These are phyloP conservation scores for Hyaloscypha bicolor DNA, from an alignment of 495 filamentous ascomycete species.

Conservation along the genomic window DNA sequence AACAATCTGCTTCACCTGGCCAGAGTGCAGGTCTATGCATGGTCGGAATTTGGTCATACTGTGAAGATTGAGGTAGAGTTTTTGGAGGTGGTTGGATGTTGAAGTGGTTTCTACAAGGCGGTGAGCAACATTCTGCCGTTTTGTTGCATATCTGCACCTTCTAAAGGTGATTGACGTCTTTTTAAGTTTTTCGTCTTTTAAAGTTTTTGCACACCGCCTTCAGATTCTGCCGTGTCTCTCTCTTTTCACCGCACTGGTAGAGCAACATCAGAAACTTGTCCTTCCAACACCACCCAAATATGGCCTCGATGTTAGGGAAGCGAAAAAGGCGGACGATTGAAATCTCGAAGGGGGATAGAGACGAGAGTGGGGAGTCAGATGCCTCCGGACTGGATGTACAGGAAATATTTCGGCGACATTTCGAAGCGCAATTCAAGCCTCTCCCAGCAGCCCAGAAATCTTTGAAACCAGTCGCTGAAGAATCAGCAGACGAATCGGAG, in stretches of 20 bases:
- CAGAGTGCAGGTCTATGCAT: slow-evolving; percentile 95
- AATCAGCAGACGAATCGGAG: slow-evolving; percentile 20
- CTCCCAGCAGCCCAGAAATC: slow-evolving; percentile 45
- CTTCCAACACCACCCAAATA: slow-evolving; percentile 18
- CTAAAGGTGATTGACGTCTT: too few relatives aligned
- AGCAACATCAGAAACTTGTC: too few relatives aligned
- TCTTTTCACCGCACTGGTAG: not conserved
- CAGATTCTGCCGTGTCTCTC: not conserved
- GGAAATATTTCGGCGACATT: slow-evolving; percentile 74
- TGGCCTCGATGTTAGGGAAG: slow-evolving; percentile 36
- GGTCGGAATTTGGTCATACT: slow-evolving; percentile 91
- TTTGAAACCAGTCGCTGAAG: slow-evolving; percentile 24
- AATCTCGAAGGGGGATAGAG: slow-evolving; percentile 1
- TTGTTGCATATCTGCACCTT: too few relatives aligned
- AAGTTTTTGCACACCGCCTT: slow-evolving; percentile 3
- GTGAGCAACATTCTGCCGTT: not conserved
- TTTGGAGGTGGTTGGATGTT: too few relatives aligned
- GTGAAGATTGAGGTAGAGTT: slow-evolving; percentile 6
- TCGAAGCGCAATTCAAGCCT: slow-evolving; percentile 85
- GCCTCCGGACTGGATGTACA: slow-evolving; percentile 36
- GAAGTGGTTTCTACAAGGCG: not conserved
- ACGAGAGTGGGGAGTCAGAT: slow-evolving; percentile 13
- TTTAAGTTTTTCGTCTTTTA: too few relatives aligned
- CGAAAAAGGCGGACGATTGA: slow-evolving; percentile 36
- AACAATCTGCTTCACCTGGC: slow-evolving; percentile 97